Percentiles rank a stretch among this genome's conserved stretches.
These are phyloP conservation scores for Cercospora berteroae DNA, from an alignment of 2,329 filamentous ascomycete species.

Conservation along the genomic window DNA sequence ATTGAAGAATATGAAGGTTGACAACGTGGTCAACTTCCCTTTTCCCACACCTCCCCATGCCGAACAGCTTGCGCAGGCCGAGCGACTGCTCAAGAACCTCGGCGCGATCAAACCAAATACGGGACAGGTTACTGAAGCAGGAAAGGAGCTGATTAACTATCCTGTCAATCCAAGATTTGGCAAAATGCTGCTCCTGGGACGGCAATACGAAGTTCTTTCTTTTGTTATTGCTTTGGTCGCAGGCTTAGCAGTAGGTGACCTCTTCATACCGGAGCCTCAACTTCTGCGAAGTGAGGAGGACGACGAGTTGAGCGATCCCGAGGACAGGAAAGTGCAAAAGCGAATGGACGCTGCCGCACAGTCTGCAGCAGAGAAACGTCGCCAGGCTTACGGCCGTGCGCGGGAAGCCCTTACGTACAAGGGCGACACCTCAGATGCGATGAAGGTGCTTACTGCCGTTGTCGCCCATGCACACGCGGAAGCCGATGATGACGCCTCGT, in stretches of 20 bases:
- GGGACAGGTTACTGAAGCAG: conserved; percentile 75
- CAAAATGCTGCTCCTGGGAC: conserved; percentile 85
- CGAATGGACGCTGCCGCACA: conserved; percentile 64
- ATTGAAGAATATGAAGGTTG: conserved; percentile 90
- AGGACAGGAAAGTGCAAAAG: conserved; percentile 19
- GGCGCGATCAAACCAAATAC: conserved; percentile 67
- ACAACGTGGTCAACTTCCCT: conserved; percentile 88
- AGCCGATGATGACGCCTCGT: conserved; percentile 45
- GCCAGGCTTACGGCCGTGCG: conserved; percentile 66
- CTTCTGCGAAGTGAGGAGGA: conserved; percentile 40
- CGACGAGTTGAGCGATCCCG: conserved; percentile 44
- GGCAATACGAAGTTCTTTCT: conserved; percentile 75
- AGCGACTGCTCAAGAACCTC: conserved; percentile 81
- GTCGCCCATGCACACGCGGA: conserved; percentile 67
- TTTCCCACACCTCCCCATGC: conserved; percentile 88
- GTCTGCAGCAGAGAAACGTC: conserved; percentile 57
- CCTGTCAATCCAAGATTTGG: conserved; percentile 87
- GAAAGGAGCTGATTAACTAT: conserved; percentile 80
- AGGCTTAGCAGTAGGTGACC: conserved; percentile 79
- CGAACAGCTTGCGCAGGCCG: conserved; percentile 73
- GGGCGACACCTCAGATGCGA: conserved; percentile 80
- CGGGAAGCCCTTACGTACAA: conserved; percentile 76
- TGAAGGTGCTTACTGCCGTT: conserved; percentile 85
- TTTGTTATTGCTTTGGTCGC: conserved; percentile 88
- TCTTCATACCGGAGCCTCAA: conserved; percentile 81